Evolutionary conservation across 805 yeast genomes (phyloP), one percentile per base, ranked within the genome.

Genomic region (Candida vaughaniae): DNA sequence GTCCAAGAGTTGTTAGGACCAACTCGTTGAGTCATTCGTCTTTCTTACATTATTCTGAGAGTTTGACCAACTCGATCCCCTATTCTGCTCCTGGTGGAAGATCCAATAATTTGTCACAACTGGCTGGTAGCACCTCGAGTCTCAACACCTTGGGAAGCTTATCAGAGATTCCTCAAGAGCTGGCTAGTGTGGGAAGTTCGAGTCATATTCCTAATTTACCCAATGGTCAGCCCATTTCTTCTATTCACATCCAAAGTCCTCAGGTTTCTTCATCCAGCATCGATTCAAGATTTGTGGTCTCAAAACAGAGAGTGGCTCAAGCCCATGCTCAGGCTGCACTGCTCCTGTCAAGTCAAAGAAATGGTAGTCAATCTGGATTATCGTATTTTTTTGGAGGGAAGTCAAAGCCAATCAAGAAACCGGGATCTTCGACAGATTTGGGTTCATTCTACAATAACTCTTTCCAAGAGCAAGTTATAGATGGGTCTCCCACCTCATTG

Each of bases 221-320:
- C 7, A 76, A 77, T 50, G 83, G 82, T 15, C 80, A 76, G 47
- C 63, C 75, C 6, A 77, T 77, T 38, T 66, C 69, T 16, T 80
- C 87, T 9, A 82, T 78, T 39, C 78, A 80, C 41, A 78, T 85
- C 38, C 80, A 79, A 36, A 82, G 90, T 0, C 93, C 93, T 3
- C 75, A 72, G 35, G 84, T 84, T 5, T 46, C 47, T 36, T 58
- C 77, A 5, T 62, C 77, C 14, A 72, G 79, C 22, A 80, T 89
- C n/a, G 96, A 88, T 54, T 85, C 95, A 11, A 71, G 96, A 29
- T 88, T 89, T 54, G 79, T 89, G 33, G 83, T 89, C 26, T 85
- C 95, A 8, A 79, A 86, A 51, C 93, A 83, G 43, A 76, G 85
- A 36, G 78, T 81, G 16, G 80, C 72, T 30, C 79, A 66, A 46